phyloP scores from a whole-genome alignment of 2,329 filamentous ascomycete species.

The Hymenoscyphus salicellus region DNA sequence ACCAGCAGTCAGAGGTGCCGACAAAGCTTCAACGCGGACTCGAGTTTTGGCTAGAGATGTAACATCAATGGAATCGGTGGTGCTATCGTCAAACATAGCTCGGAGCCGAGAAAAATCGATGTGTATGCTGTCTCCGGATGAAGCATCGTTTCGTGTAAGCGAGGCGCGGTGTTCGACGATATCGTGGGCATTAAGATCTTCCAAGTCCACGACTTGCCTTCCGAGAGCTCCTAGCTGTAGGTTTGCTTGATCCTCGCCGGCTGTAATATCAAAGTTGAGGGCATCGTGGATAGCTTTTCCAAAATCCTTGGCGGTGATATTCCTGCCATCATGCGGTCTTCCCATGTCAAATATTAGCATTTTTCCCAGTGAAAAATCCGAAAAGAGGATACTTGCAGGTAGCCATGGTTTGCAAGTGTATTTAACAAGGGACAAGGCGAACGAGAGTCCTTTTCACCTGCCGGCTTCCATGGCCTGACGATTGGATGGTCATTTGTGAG shows the following conservation, averaged over 20 bases:
- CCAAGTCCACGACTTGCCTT: neutral
- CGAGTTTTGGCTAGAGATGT: neutral
- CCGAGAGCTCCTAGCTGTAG: neutral
- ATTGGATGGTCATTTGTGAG: neutral
- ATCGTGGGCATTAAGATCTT: neutral
- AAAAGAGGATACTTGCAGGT: neutral
- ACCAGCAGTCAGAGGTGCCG: neutral
- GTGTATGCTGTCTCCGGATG: neutral
- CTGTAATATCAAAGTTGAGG: neutral
- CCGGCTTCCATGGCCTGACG: neutral
- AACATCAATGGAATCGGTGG: neutral
- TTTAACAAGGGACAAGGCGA: neutral
- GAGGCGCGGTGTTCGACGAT: neutral
- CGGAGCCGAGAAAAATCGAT: neutral
- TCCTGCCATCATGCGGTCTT: neutral
- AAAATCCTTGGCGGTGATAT: neutral
- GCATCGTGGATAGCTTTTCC: neutral
- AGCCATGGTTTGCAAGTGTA: neutral
- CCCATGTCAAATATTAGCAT: neutral
- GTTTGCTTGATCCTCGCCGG: neutral
- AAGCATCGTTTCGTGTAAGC: neutral
- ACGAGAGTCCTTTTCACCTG: neutral
- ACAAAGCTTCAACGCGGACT: neutral
- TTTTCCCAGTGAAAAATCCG: neutral
- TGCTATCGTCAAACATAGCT: neutral